Percentiles rank a stretch among this genome's conserved stretches.
These are phyloP conservation scores for Cucurbita moschata DNA, from an alignment of 306 rosid genomes.

Conservation along the genomic window DNA sequence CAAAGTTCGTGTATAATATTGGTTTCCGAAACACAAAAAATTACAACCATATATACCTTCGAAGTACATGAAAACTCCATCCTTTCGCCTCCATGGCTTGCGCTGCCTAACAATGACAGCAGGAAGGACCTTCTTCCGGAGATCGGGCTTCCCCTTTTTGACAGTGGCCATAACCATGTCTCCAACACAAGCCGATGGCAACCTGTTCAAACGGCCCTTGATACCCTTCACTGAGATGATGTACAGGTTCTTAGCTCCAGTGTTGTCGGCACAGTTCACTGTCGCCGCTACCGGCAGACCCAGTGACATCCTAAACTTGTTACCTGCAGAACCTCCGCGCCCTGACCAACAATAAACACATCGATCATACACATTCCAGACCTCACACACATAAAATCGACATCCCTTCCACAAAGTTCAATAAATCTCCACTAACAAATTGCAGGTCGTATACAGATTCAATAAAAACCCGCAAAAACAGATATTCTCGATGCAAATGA, in stretches of 20 bases:
- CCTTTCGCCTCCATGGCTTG: slow-evolving; percentile 67
- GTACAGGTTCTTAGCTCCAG: slow-evolving; percentile 49
- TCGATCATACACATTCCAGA: neutral
- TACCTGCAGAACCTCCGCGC: slow-evolving; percentile 51
- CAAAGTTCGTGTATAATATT: neutral
- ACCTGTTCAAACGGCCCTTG: slow-evolving; percentile 46
- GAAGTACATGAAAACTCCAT: slow-evolving; percentile 51
- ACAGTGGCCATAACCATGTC: slow-evolving; percentile 66
- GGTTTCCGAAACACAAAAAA: neutral
- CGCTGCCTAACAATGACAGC: slow-evolving; percentile 54
- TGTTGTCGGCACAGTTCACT: slow-evolving; percentile 58
- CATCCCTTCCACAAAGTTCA: neutral
- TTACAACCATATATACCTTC: slow-evolving; percentile 23
- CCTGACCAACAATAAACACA: slow-evolving; percentile 24
- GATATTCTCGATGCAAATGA: neutral
- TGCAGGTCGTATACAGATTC: neutral
- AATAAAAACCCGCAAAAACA: neutral
- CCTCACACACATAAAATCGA: neutral
- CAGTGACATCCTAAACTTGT: slow-evolving; percentile 65
- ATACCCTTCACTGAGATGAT: slow-evolving; percentile 45
- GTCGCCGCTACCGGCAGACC: slow-evolving; percentile 67
- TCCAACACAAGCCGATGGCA: slow-evolving; percentile 62
- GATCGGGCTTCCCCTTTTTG: slow-evolving; percentile 55
- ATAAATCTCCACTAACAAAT: neutral
- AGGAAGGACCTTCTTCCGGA: slow-evolving; percentile 60